Base-by-base conservation (phyloP, 2,329 filamentous ascomycete species). In the Intubia oerlemansii region DNA sequence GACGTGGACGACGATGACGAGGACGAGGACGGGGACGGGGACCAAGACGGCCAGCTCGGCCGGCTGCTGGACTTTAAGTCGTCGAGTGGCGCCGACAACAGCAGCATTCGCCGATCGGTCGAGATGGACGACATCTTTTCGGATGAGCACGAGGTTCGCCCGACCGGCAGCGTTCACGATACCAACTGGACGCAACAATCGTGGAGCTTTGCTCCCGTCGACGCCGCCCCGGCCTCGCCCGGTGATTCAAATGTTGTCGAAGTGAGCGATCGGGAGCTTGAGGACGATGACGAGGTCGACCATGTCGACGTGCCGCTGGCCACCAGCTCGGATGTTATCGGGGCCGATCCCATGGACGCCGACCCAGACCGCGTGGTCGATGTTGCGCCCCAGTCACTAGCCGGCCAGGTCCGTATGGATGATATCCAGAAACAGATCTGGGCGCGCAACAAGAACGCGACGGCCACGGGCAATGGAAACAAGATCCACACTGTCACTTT, bases 191-290 rank as follows among this genome's bases (percentile, higher is more conserved):
- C 33, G 7, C 31, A 36, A 20, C 44, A 40, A 30, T 42, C 41
- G 19, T 67, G 62, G 62, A 58, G 41, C 36, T 66, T 66, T 17
- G 38, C 20, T 8, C n/a, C n/a, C n/a, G n/a, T n/a, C n/a, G n/a
- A n/a, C n/a, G n/a, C n/a, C n/a, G n/a, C n/a, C n/a, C n/a, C n/a
- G n/a, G n/a, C n/a, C n/a, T n/a, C n/a, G n/a, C n/a, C n/a, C n/a
- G n/a, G n/a, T n/a, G n/a, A n/a, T n/a, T n/a, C n/a, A n/a, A n/a
- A n/a, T n/a, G n/a, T n/a, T n/a, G n/a, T n/a, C n/a, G n/a, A n/a
- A n/a, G n/a, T n/a, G n/a, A n/a, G n/a, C n/a, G n/a, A n/a, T n/a
- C n/a, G n/a, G n/a, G n/a, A n/a, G n/a, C n/a, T n/a, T n/a, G n/a
- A n/a, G n/a, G n/a, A n/a, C n/a, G n/a, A n/a, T n/a, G n/a, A n/a